Evolutionary conservation across 2,329 filamentous ascomycete species (phyloP), one percentile per base, ranked within the genome.

Genomic region (Sporothrix variecibatus): DNA sequence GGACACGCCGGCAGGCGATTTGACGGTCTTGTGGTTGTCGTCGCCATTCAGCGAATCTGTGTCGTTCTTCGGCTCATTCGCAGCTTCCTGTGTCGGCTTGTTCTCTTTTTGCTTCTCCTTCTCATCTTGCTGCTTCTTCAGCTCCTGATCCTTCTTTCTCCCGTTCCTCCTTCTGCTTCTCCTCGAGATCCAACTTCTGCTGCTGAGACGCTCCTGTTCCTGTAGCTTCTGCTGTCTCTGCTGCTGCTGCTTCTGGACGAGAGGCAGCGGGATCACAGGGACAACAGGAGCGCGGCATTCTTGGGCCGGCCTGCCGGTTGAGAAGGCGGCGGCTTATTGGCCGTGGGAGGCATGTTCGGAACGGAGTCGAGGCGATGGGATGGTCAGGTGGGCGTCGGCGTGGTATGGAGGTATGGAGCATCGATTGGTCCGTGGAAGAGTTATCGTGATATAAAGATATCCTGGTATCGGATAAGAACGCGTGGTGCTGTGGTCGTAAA

Each of bases 191-290:
- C 20, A 71, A 60, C 58, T 65, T n/a, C 62, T 72, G 46, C n/a
- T 73, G 68, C 49, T 71, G 46, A 73, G 71, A 26, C 74, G 74
- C 40, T 62, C 31, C 69, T 73, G 64, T 26, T 72, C 70, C 74
- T 76, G 73, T 31, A 76, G 68, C 49, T 67, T 71, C 51, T 73
- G 71, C 58, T 75, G 74, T 58, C 71, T 51, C 72, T 73, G 68
- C 40, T 69, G 62, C 75, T 76, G 74, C 40, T 77, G 76, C 65
- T 75, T 73, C 43, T 77, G 74, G 23, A 72, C 73, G 3, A 77
- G 51, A 5, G 76, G 76, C 64, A 77, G 71, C 15, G 76, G 76
- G 40, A 77, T 77, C 38, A 74, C 76, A 26, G 76, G 76, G 11
- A 77, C 56, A 11, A 77, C 71, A 15, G 71, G 15, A 9, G 72